Base-by-base conservation (phyloP, 345 rosid species). In the Eucalyptus regnans region DNA sequence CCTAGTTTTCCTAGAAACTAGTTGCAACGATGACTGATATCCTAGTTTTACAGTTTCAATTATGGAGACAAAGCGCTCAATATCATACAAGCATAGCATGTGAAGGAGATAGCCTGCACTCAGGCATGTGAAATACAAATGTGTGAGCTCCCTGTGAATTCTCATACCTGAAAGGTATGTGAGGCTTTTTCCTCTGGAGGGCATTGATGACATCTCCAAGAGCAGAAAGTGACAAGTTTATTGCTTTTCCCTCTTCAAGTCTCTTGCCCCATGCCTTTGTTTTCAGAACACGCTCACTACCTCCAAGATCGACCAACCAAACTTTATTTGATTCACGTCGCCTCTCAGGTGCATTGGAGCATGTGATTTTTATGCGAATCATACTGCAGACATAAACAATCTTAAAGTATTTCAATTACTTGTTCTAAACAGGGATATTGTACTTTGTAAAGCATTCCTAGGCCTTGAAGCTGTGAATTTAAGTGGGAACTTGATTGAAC, bases 231-330 rank as follows among this genome's bases (percentile, higher is more conserved):
- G 99, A 96, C 93, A 95, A 89, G 91, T 96, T 96, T 68, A 96
- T 96, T 51, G 98, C 98, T 94, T 94, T 96, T 89, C 99, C 99
- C 95, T 96, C 99, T 92, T 96, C 98, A 56, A 96, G 91, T 92
- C 99, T 95, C 92, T 92, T 94, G 60, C 99, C 99, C 90, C 89
- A 90, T 89, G 99, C 96, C 93, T 91, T 95, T 29, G 98, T 96
- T 94, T 96, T 96, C 90, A 94, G 90, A 87, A 95, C 97, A 27
- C 99, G 97, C 91, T 96, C 99, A 68, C 99, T 96, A 88, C 99
- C 99, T 56, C 98, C 99, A 33, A 96, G 96, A 89, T 96, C 99
- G 46, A 96, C 92, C 86, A 96, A 89, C 99, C 99, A 96, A 68
- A 96, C 89, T 91, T 96, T 96, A 87, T 92, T 96, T 86, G 90